Percentiles rank a stretch among this genome's conserved stretches.
These are phyloP conservation scores for Chrysoporthe cubensis DNA, from an alignment of 2,329 filamentous ascomycete genomes.

Conservation along the genomic window DNA sequence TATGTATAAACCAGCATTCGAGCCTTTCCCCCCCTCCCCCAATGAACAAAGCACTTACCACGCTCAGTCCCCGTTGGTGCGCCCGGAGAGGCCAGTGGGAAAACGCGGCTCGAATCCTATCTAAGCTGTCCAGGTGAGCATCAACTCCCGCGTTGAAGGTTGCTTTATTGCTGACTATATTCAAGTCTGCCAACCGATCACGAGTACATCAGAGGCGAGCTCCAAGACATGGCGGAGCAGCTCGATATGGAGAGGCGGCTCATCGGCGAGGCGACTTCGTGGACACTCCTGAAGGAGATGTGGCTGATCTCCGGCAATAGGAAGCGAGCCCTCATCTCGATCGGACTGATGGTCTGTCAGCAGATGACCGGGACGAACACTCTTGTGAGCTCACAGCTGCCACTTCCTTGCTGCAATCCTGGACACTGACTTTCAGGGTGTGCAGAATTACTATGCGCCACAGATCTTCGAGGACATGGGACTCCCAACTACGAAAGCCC, in stretches of 20 bases:
- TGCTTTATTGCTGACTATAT: neutral
- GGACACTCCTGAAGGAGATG: constrained; percentile 67
- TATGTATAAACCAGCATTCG: constrained; percentile 23
- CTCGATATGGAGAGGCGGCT: constrained; percentile 64
- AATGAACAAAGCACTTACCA: neutral
- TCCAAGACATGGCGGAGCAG: constrained; percentile 70
- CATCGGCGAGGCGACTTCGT: constrained; percentile 54
- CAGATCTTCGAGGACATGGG: constrained; percentile 71
- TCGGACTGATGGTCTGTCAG: constrained; percentile 48
- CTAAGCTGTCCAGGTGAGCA: constrained; percentile 49
- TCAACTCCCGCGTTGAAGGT: neutral
- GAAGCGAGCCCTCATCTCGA: constrained; percentile 65
- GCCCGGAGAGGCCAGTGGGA: constrained; percentile 72
- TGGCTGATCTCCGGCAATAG: constrained; percentile 63
- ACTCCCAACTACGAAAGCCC: constrained; percentile 56
- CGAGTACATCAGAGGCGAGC: constrained; percentile 62
- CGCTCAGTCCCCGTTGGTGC: constrained; percentile 65
- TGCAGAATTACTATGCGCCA: constrained; percentile 67
- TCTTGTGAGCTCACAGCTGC: neutral
- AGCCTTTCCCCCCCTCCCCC: neutral
- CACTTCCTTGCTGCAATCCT: too few relatives aligned
- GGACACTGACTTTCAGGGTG: neutral
- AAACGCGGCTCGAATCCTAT: constrained; percentile 58
- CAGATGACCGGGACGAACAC: constrained; percentile 27
- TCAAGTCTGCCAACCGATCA: constrained; percentile 57